Percentiles rank a stretch among this genome's conserved stretches.
These are phyloP conservation scores for Sesbania bispinosa DNA, from an alignment of 306 rosid genomes.

Conservation along the genomic window DNA sequence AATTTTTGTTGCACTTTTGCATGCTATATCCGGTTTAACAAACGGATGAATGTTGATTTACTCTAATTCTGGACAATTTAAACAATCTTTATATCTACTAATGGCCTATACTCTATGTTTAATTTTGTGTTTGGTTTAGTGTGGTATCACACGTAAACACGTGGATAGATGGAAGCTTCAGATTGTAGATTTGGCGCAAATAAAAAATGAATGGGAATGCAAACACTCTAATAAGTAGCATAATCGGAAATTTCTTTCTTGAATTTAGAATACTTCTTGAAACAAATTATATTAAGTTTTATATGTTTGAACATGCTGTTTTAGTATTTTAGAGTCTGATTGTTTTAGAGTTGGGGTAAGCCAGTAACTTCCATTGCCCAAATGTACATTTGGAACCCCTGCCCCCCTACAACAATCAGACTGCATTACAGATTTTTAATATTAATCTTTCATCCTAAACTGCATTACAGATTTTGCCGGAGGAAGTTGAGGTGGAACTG, in stretches of 20 bases:
- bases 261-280: neutral
- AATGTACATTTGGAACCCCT: too few species aligned
- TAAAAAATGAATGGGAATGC: too few species aligned
- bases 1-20: neutral
- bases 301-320: neutral
- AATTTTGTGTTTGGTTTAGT: too few species aligned
- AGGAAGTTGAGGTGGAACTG: conserved; percentile 72
- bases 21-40: neutral
- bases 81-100: neutral
- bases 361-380: too few species aligned
- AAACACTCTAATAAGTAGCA: too few species aligned
- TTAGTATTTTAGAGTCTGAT: too few species aligned
- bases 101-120: neutral
- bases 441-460: neutral
- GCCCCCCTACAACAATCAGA: too few species aligned
- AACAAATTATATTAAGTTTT: neutral
- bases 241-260: neutral
- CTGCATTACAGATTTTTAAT: too few species aligned
- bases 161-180: too few species aligned
- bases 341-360: too few species aligned
- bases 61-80: neutral
- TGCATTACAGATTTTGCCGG: conserved; percentile 56
- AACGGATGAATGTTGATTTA: neutral
- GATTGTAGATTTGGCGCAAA: too few species aligned
- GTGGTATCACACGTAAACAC: too few species aligned